Evolutionary conservation across 2,329 filamentous ascomycete species (phyloP).

Genomic region (Arthrobotrys pseudoclavata): DNA sequence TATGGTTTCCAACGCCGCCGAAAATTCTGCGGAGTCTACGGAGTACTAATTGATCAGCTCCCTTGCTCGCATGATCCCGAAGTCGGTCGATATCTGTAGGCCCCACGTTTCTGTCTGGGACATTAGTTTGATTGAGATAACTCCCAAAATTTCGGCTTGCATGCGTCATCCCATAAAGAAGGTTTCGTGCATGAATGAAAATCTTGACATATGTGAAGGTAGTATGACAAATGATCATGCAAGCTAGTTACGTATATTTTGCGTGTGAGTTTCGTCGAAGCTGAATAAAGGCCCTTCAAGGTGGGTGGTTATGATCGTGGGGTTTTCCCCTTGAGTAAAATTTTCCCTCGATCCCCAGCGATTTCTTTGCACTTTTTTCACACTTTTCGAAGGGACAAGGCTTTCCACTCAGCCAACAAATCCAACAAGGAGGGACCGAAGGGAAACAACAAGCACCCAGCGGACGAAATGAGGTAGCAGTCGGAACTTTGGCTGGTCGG

Average conservation of each 20-base stretch:
- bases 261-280: constrained; percentile 14
- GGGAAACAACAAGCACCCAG: constrained; percentile 31
- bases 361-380: constrained; percentile 18
- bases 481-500: constrained; percentile 49
- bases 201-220: not conserved
- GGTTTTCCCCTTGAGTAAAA: constrained; percentile 19
- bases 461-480: constrained; percentile 53
- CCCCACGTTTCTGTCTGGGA: not conserved
- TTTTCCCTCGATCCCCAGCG: constrained; percentile 16
- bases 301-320: constrained; percentile 20
- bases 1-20: not conserved
- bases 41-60: constrained; percentile 9
- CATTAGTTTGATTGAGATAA: not conserved
- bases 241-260: constrained; percentile 6
- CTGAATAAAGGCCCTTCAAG: not conserved
- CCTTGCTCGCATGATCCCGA: constrained; percentile 6
- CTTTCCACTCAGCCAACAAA: constrained; percentile 27
- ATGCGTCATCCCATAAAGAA: not conserved
- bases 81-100: not conserved
- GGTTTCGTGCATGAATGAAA: no score
- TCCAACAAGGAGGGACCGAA: constrained; percentile 9
- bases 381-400: constrained; percentile 6
- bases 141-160: not conserved
- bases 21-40: not conserved
- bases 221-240: constrained; percentile 7